Percentiles rank a stretch among this genome's conserved stretches.
phyloP scores from a whole-genome alignment of 345 rosid genomes.

The Linum usitatissimum region DNA sequence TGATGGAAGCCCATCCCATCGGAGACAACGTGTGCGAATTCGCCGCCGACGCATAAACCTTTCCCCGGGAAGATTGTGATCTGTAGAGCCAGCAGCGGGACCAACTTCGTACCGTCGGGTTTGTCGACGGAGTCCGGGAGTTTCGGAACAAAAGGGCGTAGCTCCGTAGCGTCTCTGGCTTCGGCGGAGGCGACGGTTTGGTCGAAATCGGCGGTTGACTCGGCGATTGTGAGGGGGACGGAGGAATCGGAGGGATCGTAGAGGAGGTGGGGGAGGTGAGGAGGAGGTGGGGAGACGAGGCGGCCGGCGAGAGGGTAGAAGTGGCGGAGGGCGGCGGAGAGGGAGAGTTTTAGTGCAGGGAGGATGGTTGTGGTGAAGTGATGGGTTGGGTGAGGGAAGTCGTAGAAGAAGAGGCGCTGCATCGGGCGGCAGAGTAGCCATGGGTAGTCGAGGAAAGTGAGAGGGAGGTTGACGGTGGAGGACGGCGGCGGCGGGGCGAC shows the following conservation, averaged over 20 bases:
- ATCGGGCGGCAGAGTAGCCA: slow-evolving; percentile 16
- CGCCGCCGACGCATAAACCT: slow-evolving; percentile 26
- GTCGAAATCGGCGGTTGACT: slow-evolving; percentile 19
- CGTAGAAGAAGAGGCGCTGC: slow-evolving; percentile 24
- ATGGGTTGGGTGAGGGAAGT: slow-evolving; percentile 12
- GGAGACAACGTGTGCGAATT: slow-evolving; percentile 21
- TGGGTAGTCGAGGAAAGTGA: slow-evolving; percentile 13
- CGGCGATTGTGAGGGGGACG: slow-evolving; percentile 19
- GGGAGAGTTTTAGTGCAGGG: slow-evolving; percentile 19
- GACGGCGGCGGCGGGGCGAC: slow-evolving; percentile 16
- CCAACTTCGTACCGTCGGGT: slow-evolving; percentile 2
- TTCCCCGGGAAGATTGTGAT: slow-evolving; percentile 29
- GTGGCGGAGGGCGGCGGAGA: slow-evolving; percentile 19
- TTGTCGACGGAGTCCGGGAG: neutral
- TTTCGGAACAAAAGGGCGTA: slow-evolving; percentile 24
- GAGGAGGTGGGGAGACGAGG: slow-evolving; percentile 20
- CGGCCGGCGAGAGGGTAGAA: slow-evolving; percentile 22
- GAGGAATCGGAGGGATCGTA: slow-evolving; percentile 1
- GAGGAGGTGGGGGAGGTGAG: slow-evolving; percentile 19
- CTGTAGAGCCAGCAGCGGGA: slow-evolving; percentile 24
- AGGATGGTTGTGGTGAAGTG: slow-evolving; percentile 9
- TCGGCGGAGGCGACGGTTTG: slow-evolving; percentile 1
- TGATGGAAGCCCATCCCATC: slow-evolving; percentile 31
- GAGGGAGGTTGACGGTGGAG: slow-evolving; percentile 11
- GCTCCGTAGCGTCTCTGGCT: slow-evolving; percentile 7